Evolutionary conservation across 305 asterid genomes (phyloP).

Genomic region (Fraxinus ornus): DNA sequence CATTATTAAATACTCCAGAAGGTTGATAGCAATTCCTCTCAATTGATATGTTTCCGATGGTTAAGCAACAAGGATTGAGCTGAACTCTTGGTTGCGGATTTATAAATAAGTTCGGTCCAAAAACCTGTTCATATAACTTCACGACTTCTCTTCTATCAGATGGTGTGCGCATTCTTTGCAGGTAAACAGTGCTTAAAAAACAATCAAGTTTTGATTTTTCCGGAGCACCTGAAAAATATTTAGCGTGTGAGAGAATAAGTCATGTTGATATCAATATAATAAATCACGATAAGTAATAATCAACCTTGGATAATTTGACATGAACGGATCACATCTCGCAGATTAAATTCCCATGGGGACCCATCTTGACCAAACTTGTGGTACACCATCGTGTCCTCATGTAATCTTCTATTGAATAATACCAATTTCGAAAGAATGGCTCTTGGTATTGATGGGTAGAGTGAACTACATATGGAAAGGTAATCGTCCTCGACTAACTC

Average conservation of each 20-base stretch:
- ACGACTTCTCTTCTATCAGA: constrained; percentile 76
- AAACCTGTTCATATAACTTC: constrained; percentile 65
- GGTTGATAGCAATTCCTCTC: constrained; percentile 56
- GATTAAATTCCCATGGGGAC: constrained; percentile 99
- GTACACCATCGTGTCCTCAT: constrained; percentile 71
- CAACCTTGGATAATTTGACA: constrained; percentile 84
- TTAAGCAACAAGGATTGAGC: constrained; percentile 51
- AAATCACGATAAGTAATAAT: constrained; percentile 11
- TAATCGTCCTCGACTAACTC: constrained; percentile 88
- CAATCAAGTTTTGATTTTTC: constrained; percentile 52
- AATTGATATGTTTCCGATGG: constrained; percentile 61
- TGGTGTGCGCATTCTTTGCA: constrained; percentile 91
- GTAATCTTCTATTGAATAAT: constrained; percentile 65
- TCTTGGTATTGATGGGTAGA: constrained; percentile 62
- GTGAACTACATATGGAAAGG: constrained; percentile 71
- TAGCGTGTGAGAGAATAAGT: constrained; percentile 14
- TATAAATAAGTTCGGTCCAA: constrained; percentile 62
- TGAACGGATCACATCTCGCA: constrained; percentile 93
- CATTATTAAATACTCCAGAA: constrained; percentile 40
- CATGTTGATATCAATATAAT: constrained; percentile 14
- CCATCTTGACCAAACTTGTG: constrained; percentile 87
- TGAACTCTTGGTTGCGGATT: constrained; percentile 70
- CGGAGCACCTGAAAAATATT: constrained; percentile 54
- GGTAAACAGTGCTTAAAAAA: constrained; percentile 79
- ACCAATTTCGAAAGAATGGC: constrained; percentile 61